A percentile compares a stretch with the other conserved stretches of the same genome.
Evolutionary conservation across 2,329 filamentous ascomycete genomes (phyloP).

Genomic region (Trichoderma brevicompactum): DNA sequence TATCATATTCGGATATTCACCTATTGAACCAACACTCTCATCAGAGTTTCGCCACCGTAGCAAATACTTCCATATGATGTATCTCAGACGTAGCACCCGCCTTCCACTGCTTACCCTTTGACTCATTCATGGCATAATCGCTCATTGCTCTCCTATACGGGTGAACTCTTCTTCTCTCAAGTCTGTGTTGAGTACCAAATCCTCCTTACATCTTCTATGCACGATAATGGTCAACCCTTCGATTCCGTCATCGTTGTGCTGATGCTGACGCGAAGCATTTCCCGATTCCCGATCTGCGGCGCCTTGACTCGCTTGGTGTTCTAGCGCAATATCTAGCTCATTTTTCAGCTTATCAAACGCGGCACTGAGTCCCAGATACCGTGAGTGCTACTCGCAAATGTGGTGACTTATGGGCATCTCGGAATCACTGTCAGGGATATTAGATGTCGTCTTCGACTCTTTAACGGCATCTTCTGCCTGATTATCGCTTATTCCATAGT

Average conservation of each 20-base stretch:
- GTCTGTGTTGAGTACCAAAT: conserved; percentile 57
- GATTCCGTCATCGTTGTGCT: conserved; percentile 46
- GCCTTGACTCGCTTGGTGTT: conserved; percentile 1
- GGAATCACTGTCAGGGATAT: neutral
- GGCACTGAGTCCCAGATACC: conserved; percentile 24
- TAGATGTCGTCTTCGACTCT: neutral
- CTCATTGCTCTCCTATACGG: neutral
- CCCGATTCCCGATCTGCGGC: neutral
- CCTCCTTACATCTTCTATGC: conserved; percentile 54
- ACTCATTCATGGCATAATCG: neutral
- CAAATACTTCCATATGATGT: conserved; percentile 6
- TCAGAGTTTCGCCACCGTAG: neutral
- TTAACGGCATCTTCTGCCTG: neutral
- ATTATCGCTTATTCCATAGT: neutral
- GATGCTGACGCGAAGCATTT: conserved; percentile 9
- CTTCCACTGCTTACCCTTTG: neutral
- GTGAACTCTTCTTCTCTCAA: conserved; percentile 34
- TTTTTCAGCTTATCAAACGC: conserved; percentile 25
- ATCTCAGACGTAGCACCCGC: neutral
- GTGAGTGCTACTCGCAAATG: conserved; percentile 27
- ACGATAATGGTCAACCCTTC: conserved; percentile 57
- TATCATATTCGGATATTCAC: neutral
- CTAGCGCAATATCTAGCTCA: conserved; percentile 14
- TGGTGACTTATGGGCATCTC: conserved; percentile 10
- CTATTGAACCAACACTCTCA: neutral